Conservation (phyloP, 2,329 filamentous ascomycete genomes). For the Epichloe glyceriae region DNA sequence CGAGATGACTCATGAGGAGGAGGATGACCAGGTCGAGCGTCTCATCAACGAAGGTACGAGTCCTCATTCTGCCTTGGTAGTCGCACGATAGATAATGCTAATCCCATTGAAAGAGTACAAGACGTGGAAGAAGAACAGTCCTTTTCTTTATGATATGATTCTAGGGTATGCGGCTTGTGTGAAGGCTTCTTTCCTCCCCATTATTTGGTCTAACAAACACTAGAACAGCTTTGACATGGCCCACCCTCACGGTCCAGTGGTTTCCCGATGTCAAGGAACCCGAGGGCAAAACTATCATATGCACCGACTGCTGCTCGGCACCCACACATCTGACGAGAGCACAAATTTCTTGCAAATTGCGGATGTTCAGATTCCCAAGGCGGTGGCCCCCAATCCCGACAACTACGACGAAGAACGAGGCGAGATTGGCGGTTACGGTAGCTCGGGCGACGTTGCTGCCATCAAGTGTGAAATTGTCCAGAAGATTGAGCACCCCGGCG, state of each 20-base stretch:
- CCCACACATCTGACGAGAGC: slow-evolving; percentile 77
- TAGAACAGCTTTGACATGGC: slow-evolving; percentile 90
- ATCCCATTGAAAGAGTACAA: slow-evolving; percentile 64
- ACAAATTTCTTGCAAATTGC: slow-evolving; percentile 92
- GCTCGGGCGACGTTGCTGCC: slow-evolving; percentile 51
- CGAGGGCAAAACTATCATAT: slow-evolving; percentile 76
- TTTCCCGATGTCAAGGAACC: slow-evolving; percentile 86
- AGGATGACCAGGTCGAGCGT: slow-evolving; percentile 65
- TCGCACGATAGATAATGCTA: not conserved
- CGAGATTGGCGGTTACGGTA: slow-evolving; percentile 88
- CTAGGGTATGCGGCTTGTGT: slow-evolving; percentile 44
- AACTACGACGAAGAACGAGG: slow-evolving; percentile 87
- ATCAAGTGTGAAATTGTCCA: slow-evolving; percentile 89
- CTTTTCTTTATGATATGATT: slow-evolving; percentile 97
- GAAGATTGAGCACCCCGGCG: slow-evolving; percentile 89
- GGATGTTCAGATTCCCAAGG: slow-evolving; percentile 82
- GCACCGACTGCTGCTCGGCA: slow-evolving; percentile 85
- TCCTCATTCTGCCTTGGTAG: not conserved
- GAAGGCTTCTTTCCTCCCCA: not conserved
- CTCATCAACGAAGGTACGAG: slow-evolving; percentile 76
- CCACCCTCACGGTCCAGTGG: slow-evolving; percentile 95
- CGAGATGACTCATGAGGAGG: slow-evolving; percentile 46
- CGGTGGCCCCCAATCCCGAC: slow-evolving; percentile 56
- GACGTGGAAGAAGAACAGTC: slow-evolving; percentile 99
- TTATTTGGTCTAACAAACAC: slow-evolving; percentile 2